Evolutionary conservation across 805 yeast genomes (phyloP).

Genomic region (Brettanomyces custersianus): DNA sequence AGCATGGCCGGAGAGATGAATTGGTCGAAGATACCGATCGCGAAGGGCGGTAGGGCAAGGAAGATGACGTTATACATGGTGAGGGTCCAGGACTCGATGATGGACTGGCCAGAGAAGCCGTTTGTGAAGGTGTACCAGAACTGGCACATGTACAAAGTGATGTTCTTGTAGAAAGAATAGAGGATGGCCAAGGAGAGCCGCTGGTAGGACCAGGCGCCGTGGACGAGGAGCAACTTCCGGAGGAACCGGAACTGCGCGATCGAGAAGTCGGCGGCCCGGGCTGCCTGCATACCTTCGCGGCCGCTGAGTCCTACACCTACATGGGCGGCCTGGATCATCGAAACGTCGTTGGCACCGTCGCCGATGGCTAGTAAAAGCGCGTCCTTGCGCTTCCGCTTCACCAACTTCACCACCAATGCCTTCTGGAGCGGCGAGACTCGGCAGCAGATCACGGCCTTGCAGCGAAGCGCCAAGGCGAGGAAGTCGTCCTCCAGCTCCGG

Average conservation of each 20-base stretch:
- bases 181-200: constrained; percentile 87
- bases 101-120: constrained; percentile 90
- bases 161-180: constrained; percentile 92
- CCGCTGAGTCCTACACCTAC: constrained; percentile 99
- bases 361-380: constrained; percentile 78
- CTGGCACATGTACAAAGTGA: constrained; percentile 94
- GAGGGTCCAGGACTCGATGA: constrained; percentile 96
- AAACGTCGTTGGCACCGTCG: constrained; percentile 98
- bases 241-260: constrained; percentile 91
- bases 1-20: constrained; percentile 84
- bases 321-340: constrained; percentile 99
- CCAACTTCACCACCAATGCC: constrained; percentile 92
- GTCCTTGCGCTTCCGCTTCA: constrained; percentile 71
- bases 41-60: constrained; percentile 93
- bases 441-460: constrained; percentile 96
- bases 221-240: constrained; percentile 77
- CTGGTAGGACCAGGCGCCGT: constrained; percentile 97
- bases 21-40: constrained; percentile 94
- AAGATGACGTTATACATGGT: constrained; percentile 92
- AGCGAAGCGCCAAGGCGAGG: constrained; percentile 70
- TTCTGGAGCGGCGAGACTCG: constrained; percentile 97
- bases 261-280: constrained; percentile 94
- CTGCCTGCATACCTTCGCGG: constrained; percentile 99
- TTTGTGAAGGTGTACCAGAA: constrained; percentile 95
- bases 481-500: constrained; percentile 69